Base-by-base conservation (phyloP, 2,329 filamentous ascomycete genomes). In the Botrytis porri region DNA sequence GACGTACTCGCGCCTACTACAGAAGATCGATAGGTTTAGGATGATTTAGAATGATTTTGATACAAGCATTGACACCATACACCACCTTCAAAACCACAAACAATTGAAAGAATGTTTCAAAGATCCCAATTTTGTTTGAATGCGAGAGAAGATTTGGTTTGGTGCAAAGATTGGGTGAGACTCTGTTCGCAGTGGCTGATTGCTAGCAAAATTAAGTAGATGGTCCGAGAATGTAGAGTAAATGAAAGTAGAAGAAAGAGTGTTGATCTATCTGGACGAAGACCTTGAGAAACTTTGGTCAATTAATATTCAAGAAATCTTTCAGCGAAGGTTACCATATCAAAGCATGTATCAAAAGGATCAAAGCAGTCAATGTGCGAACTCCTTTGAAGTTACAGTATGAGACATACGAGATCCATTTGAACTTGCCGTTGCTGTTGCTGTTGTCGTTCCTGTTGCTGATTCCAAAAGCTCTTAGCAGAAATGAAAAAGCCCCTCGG, bases 11-110 rank as follows among this genome's bases (percentile, higher is more conserved):
- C 69, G 69, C 73, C 69, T 63, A 63, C 65, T 69, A 43, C 41
- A 57, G 54, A 41, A 57, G 65, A 43, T 59, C 69, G 62, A 69
- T 64, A 74, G 62, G 70, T 75, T 76, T 74, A 74, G 51, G 51
- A 54, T 54, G 48, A 7, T 51, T 39, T 61, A 61, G 71, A 71
- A 77, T 67, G n/a, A 62, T 73, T 29, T 72, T 72, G 74, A 45
- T 73, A 64, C 70, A 75, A 75, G 79, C 78, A 80, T 78, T 75
- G 78, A 76, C 75, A 72, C 41, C n/a, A 29, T 43, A 41, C 61
- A 63, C 62, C 74, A 74, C 73, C 73, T 54, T 39, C 69, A 54
- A 74, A 77, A 77, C 43, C 74, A 75, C 41, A 74, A 69, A 74
- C 69, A 73, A 73, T 70, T 69, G 57, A 71, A 70, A 32, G 45